A percentile compares a stretch with the other conserved stretches of the same genome.
Evolutionary conservation across 1,139 yeast species (phyloP).

Genomic region (Meyerozyma carpophila): DNA sequence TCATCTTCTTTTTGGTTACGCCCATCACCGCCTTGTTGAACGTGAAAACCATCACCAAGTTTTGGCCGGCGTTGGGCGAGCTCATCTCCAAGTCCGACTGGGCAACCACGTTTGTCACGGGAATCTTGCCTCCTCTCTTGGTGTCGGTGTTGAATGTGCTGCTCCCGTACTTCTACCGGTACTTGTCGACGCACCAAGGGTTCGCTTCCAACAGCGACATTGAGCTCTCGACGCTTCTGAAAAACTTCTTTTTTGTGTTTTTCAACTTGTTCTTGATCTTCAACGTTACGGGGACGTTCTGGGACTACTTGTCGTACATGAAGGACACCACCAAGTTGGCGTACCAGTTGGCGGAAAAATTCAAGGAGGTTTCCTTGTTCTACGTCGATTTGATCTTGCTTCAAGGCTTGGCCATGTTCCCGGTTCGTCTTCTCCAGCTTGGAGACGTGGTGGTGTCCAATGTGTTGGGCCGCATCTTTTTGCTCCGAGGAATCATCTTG

Average conservation of each 20-base stretch:
- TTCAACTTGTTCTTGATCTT: constrained; percentile 81
- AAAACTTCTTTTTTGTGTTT: constrained; percentile 79
- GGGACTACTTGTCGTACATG: constrained; percentile 59
- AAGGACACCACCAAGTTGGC: constrained; percentile 80
- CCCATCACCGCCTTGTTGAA: constrained; percentile 70
- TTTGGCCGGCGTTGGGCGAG: constrained; percentile 71
- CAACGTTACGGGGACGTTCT: constrained; percentile 72
- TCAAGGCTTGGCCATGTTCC: constrained; percentile 84
- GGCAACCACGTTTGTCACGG: constrained; percentile 65
- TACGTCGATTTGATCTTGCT: constrained; percentile 77
- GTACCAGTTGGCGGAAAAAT: constrained; percentile 65
- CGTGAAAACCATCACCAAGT: constrained; percentile 58
- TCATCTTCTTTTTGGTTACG: constrained; percentile 69
- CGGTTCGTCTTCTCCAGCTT: constrained; percentile 62
- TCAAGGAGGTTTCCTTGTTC: constrained; percentile 65
- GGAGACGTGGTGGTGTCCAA: constrained; percentile 53
- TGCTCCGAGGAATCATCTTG: constrained; percentile 39
- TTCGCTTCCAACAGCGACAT: constrained; percentile 75
- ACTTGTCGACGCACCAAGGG: constrained; percentile 67
- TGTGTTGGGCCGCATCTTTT: constrained; percentile 52
- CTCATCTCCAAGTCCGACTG: constrained; percentile 52
- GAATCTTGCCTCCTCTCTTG: constrained; percentile 39
- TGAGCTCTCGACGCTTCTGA: constrained; percentile 70
- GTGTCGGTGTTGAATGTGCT: constrained; percentile 69
- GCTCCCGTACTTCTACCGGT: constrained; percentile 72